Base-by-base conservation (phyloP, 1,284 basidiomycete genomes). In the Moniliophthora roreri region DNA sequence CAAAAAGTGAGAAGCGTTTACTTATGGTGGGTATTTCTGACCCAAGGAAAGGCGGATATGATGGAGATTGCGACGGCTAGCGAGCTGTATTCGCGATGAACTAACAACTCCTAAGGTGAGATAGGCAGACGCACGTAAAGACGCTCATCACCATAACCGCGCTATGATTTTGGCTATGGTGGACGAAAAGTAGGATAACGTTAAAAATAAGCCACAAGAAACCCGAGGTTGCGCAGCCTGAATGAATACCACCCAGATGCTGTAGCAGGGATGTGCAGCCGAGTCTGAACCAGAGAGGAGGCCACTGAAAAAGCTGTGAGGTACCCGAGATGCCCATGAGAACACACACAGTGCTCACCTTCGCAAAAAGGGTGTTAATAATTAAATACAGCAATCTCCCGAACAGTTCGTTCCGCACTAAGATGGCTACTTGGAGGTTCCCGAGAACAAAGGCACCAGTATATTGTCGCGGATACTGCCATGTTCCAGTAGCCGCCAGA, bases 221-320 rank as follows among this genome's bases (percentile, higher is more conserved):
- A 37, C 82, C 82, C 28, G 83, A 83, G 1, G 73, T 73, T 16
- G 84, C 84, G 63, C 84, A 87, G 24, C 85, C 84, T n/a, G 82
- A 84, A 63, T 88, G 85, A 60, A 87, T 83, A 28, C 85, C 85
- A 11, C 85, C 85, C 10, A 87, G 71, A 59, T 87, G 85, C 62
- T 87, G 85, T 15, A 88, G 71, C 7, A 72, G 69, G 1, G 84
- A 86, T 15, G 85, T 87, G 58, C 81, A 83, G 21, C 68, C 78
- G 1, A 87, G 69, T 20, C 85, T 74, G 60, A 84, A 83, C 69
- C 72, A 73, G 10, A 87, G 67, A 21, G 85, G 85, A 4, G 85
- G 67, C 85, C 85, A 87, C 84, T 87, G 34, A 26, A 13, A 40
- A 37, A 37, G 38, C 40, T 18, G 36, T 53, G 20, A 38, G 35